These are phyloP conservation scores for Xylariaceae sp. DNA, from an alignment of 2,329 filamentous ascomycete species.

Conservation along the genomic window DNA sequence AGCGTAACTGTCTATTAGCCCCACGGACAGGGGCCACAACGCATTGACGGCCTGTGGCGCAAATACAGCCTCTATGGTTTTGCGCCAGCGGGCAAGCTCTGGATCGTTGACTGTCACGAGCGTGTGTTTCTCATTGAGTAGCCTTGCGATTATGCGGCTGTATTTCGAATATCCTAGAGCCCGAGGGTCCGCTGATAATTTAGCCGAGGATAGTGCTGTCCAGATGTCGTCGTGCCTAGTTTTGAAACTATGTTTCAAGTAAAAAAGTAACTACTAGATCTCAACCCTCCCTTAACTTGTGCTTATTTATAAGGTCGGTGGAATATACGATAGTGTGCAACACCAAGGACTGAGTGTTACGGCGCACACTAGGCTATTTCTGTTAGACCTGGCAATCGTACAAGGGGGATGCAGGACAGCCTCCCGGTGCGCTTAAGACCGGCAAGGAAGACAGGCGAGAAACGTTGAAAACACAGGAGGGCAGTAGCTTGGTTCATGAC, in stretches of 20 bases:
- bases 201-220: neutral
- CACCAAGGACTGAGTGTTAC: neutral
- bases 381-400: neutral
- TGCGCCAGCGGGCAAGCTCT: conserved; percentile 11
- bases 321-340: neutral
- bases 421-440: neutral
- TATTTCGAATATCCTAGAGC: conserved; percentile 22
- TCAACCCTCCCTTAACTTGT: neutral
- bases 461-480: neutral
- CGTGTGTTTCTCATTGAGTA: neutral
- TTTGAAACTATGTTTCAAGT: too few relatives aligned
- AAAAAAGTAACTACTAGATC: too few relatives aligned
- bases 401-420: neutral
- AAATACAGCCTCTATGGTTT: conserved; percentile 18
- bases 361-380: neutral
- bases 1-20: conserved; percentile 16
- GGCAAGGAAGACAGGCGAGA: neutral
- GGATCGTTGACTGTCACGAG: conserved; percentile 16
- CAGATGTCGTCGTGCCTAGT: conserved; percentile 13
- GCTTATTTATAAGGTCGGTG: neutral
- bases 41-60: conserved; percentile 5
- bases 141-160: neutral
- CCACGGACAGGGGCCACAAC: conserved; percentile 13
- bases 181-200: conserved; percentile 13
- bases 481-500: conserved; percentile 8